Base-by-base conservation (phyloP, 352 stramenopile genomes). In the Pythium monospermum region DNA sequence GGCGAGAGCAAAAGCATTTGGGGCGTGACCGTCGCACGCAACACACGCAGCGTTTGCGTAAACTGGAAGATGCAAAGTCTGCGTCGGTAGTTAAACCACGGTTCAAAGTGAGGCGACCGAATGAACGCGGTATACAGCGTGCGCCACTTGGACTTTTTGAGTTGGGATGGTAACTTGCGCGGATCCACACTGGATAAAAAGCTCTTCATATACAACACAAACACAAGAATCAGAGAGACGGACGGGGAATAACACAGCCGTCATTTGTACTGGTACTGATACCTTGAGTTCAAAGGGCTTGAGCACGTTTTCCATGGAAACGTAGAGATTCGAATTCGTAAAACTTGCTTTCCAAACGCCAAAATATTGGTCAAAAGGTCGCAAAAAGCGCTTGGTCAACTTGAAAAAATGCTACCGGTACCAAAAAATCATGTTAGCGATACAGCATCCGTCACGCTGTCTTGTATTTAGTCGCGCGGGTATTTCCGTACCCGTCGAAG, bases 341-440 rank as follows among this genome's bases (percentile, higher is more conserved):
- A 65, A 73, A 21, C 68, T 81, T 36, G 66, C 35, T 48, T 82
- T 86, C 76, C 76, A 92, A 35, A 95, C 78, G 15, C 82, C 79
- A 53, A 96, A 92, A 48, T 88, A 94, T 32, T 85, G 73, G 54
- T 94, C 78, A 41, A 96, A 93, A 13, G 85, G 85, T n/a, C 77
- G 67, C n/a, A 96, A 59, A 37, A 96, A 94, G 5, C 68, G 61
- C 53, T 89, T 84, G 2, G 85, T 94, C 11, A 96, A 71, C 57
- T 87, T 76, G 32, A 77, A 68, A 46, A 96, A 96, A 55, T 96
- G 83, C 80, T 93, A 36, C 21, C 13, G 1, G 36, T 19, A 41
- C 15, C 26, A 12, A 31, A 4, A 11, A 23, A 11, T n/a, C n/a
- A n/a, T n/a, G n/a, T n/a, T n/a, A n/a, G n/a, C n/a, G n/a, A n/a